Evolutionary conservation across 2,329 filamentous ascomycete species (phyloP).

Genomic region (Fusarium sp.): DNA sequence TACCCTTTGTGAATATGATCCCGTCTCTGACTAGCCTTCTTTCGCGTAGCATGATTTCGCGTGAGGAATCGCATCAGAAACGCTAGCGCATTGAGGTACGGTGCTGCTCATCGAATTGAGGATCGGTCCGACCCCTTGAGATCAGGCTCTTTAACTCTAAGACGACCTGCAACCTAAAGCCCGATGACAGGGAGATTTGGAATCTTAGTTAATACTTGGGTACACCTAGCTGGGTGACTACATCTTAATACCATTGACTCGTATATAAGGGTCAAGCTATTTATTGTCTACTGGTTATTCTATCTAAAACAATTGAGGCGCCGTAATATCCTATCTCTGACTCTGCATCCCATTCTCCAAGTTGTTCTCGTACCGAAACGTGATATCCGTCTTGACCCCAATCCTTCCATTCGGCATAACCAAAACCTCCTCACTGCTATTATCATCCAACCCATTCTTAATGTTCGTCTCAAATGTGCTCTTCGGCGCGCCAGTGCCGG

Average conservation of each 20-base stretch:
- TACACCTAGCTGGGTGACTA: no score
- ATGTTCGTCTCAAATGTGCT: slow-evolving; percentile 11
- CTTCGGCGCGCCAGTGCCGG: neutral
- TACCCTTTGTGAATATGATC: rapidly evolving
- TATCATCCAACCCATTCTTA: slow-evolving; percentile 7
- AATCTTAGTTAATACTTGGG: neutral
- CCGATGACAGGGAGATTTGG: neutral
- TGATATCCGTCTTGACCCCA: slow-evolving; percentile 28
- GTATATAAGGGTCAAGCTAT: rapidly evolving
- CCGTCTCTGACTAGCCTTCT: neutral
- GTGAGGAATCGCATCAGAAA: rapidly evolving
- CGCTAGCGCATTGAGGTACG: no score
- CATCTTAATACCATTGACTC: no score
- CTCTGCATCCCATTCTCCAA: neutral
- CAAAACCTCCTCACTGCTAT: slow-evolving; percentile 22
- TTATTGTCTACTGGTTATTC: rapidly evolving
- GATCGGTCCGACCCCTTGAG: neutral
- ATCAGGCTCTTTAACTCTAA: rapidly evolving
- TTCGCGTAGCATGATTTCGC: neutral
- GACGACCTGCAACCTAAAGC: neutral
- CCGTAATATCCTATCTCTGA: rapidly evolving
- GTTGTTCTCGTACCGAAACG: slow-evolving; percentile 2
- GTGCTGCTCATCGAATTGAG: no score
- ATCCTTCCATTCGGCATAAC: slow-evolving; percentile 15
- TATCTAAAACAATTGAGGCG: rapidly evolving